Evolutionary conservation across 805 yeast genomes (phyloP), one percentile per base, ranked within the genome.

Genomic region (Spathaspora arborariae): DNA sequence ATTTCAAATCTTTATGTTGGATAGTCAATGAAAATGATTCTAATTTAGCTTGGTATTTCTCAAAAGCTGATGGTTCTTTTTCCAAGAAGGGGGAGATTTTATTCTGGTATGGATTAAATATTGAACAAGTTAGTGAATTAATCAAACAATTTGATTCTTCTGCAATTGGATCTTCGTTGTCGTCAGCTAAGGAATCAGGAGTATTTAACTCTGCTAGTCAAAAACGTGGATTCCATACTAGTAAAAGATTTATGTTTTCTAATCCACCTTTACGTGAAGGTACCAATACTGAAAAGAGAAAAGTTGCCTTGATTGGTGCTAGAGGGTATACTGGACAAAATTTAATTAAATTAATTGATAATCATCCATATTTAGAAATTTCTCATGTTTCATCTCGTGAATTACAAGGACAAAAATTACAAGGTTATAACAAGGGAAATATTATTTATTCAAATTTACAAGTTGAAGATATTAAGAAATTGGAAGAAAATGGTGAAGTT

Each of bases 311-410:
- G 57, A 92, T 94, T 62, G 99, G 99, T 56, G 99, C 99, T 37
- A 85, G 99, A 71, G 99, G 99, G 24, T 89, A 79, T 70, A 92
- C 97, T 16, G 99, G 99, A 30, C 96, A 88, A 70, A 92, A 92
- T 59, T 78, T 94, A 64, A 89, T 94, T 53, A 79, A 85, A 33
- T 75, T 94, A 73, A 86, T 94, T 53, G 88, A 94, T 67, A 71
- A 76, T 42, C 99, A 94, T 69, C 96, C 96, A 39, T 80, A 80
- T 64, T 74, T 94, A 55, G 97, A 92, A 60, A 70, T 94, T 45
- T 78, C 92, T 5, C 96, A 94, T 62, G 98, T 94, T 45, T 92
- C 98, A 1, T 92, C 98, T 20, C 88, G 99, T 67, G 98, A 94
- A 66, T 77, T 94, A 51, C 78, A 79, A 50, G 99, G 99, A 44